Conservation (phyloP, 495 filamentous ascomycete species). For the Bryoglossum gracile region DNA sequence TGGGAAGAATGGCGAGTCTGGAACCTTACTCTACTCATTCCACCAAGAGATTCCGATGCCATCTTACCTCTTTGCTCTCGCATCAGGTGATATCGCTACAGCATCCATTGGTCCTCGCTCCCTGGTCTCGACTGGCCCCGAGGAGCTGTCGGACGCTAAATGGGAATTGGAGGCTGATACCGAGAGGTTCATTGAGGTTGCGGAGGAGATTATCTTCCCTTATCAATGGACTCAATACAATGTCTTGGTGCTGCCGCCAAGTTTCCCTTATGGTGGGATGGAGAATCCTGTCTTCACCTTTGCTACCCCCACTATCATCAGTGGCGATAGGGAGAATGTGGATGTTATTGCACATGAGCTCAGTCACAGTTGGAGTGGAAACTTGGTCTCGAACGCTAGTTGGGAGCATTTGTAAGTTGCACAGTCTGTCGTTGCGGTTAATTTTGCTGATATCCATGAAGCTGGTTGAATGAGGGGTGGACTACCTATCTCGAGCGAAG, state of each 20-base stretch:
- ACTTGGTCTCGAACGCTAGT: slow-evolving; percentile 79
- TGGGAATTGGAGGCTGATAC: slow-evolving; percentile 87
- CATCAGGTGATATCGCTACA: slow-evolving; percentile 79
- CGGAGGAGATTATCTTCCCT: slow-evolving; percentile 80
- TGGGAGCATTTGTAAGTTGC: slow-evolving; percentile 84
- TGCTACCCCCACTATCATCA: slow-evolving; percentile 86
- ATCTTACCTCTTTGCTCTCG: slow-evolving; percentile 86
- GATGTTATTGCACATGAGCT: slow-evolving; percentile 97
- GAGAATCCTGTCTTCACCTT: slow-evolving; percentile 94
- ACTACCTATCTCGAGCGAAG: slow-evolving; percentile 88
- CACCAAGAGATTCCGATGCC: slow-evolving; percentile 87
- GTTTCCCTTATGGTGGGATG: slow-evolving; percentile 86
- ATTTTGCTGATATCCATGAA: slow-evolving; percentile 16
- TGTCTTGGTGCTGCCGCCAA: slow-evolving; percentile 80
- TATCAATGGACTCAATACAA: slow-evolving; percentile 96
- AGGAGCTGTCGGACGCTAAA: slow-evolving; percentile 74
- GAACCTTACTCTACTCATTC: slow-evolving; percentile 67
- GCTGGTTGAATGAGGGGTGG: slow-evolving; percentile 95
- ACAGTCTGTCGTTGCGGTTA: not conserved
- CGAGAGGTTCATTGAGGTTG: slow-evolving; percentile 81
- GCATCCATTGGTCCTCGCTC: slow-evolving; percentile 82
- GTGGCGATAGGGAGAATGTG: slow-evolving; percentile 85
- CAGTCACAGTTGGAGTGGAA: slow-evolving; percentile 87
- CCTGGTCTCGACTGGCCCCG: slow-evolving; percentile 75
- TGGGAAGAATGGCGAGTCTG: slow-evolving; percentile 38